Evolutionary conservation across 78 protist species (phyloP), one percentile per base, ranked within the genome.

Genomic region (Dictyostelium purpureum): DNA sequence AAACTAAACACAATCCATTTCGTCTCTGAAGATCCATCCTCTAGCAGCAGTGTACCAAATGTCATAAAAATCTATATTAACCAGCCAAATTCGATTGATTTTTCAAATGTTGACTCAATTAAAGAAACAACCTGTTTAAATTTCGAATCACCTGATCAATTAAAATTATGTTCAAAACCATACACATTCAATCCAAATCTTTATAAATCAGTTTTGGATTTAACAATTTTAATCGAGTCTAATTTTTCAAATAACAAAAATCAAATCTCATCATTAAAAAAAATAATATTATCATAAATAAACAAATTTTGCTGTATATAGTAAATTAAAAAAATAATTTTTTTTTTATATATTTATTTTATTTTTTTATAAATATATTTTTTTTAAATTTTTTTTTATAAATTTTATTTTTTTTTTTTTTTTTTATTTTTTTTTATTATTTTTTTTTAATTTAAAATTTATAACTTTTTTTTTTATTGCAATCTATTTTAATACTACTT

Each of bases 41-140:
- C 37, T 24, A 2, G 14, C 76, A 7, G 47, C n/a, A n/a, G n/a
- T n/a, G n/a, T n/a, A 21, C 76, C 76, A 69, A 69, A 69, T 10
- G 14, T 69, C 19, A 24, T 69, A 40, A 69, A 69, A 69, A n/a
- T 69, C 31, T 69, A 69, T 69, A 69, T 16, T 31, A 43, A 63
- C 18, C 42, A 28, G 18, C 71, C 71, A 63, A 63, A 69, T 6
- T 49, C 54, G 7, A 69, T 69, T 40, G 76, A 69, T 40, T 69
- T 69, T 26, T 69, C 76, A 6, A 43, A n/a, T n/a, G n/a, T n/a
- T n/a, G n/a, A n/a, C n/a, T n/a, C n/a, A n/a, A n/a, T n/a, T n/a
- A n/a, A n/a, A n/a, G n/a, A n/a, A n/a, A n/a, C n/a, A n/a, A n/a
- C n/a, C n/a, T n/a, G n/a, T n/a, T n/a, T n/a, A n/a, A n/a, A n/a